Conservation (phyloP, 2,329 filamentous ascomycete genomes). For the Metarhizium rileyi region DNA sequence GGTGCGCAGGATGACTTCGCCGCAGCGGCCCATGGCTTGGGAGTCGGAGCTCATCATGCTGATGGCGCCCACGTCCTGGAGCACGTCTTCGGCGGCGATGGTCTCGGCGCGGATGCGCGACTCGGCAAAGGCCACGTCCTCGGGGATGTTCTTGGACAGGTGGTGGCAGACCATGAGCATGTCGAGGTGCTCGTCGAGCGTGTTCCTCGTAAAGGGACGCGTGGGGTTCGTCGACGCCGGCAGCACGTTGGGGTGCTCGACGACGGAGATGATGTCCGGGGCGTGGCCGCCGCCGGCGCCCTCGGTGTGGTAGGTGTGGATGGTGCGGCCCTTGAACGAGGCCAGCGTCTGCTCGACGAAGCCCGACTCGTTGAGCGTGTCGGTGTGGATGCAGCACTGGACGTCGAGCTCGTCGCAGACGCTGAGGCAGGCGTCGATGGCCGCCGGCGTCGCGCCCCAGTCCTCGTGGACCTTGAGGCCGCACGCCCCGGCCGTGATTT, state of each 20-base stretch:
- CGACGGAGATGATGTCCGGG: constrained; percentile 90
- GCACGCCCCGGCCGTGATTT: constrained; percentile 73
- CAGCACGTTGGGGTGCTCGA: constrained; percentile 79
- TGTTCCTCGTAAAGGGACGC: constrained; percentile 81
- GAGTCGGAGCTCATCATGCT: constrained; percentile 96
- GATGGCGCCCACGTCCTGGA: constrained; percentile 90
- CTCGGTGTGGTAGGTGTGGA: constrained; percentile 96
- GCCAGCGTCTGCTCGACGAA: constrained; percentile 86
- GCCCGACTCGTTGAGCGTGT: constrained; percentile 94
- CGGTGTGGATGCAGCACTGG: constrained; percentile 89
- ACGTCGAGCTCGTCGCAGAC: constrained; percentile 89
- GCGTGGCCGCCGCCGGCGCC: constrained; percentile 91
- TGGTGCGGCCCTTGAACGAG: constrained; percentile 78
- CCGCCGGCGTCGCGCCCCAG: constrained; percentile 85
- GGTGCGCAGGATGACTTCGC: constrained; percentile 83
- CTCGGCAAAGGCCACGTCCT: constrained; percentile 93
- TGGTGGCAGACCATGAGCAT: constrained; percentile 99
- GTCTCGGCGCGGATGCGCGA: constrained; percentile 91
- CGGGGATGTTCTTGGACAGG: constrained; percentile 81
- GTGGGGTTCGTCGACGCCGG: constrained; percentile 91
- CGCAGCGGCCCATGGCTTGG: constrained; percentile 93
- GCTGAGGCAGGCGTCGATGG: constrained; percentile 75
- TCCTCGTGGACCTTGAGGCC: constrained; percentile 94
- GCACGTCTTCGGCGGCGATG: constrained; percentile 90
- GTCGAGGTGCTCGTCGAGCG: constrained; percentile 90